Percentiles rank a stretch among this genome's conserved stretches.
These are phyloP conservation scores for Thielaviopsis euricoi DNA, from an alignment of 2,329 filamentous ascomycete genomes.

Conservation along the genomic window DNA sequence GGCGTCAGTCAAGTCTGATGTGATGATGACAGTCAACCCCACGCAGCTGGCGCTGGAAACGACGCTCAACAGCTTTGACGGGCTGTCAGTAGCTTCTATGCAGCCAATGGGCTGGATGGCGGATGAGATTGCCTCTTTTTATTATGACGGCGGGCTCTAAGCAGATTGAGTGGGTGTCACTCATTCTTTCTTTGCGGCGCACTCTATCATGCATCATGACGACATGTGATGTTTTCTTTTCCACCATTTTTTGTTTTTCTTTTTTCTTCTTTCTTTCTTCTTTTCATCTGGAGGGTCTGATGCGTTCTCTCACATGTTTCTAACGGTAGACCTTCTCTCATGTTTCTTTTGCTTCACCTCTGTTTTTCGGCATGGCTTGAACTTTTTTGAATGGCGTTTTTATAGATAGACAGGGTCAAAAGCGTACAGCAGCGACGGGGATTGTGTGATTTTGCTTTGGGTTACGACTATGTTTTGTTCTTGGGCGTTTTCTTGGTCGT, in stretches of 20 bases:
- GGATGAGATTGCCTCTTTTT: neutral
- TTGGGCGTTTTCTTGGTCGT: too few species aligned
- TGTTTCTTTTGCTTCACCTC: too few species aligned
- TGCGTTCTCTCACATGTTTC: neutral
- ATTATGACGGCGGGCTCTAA: too few species aligned
- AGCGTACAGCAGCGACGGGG: neutral
- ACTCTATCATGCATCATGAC: neutral
- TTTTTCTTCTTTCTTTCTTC: neutral
- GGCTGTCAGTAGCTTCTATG: too few species aligned
- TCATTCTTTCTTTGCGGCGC: neutral
- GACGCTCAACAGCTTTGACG: neutral
- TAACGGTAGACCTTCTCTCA: neutral
- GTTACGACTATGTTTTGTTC: too few species aligned
- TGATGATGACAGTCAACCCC: conserved; percentile 6
- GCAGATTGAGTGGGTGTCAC: too few species aligned
- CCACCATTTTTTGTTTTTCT: neutral
- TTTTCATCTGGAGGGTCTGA: neutral
- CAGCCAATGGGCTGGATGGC: neutral
- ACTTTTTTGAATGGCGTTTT: too few species aligned
- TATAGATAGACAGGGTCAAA: too few species aligned
- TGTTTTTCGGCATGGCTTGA: too few species aligned
- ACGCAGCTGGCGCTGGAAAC: conserved; percentile 2
- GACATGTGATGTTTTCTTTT: neutral
- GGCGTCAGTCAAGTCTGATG: neutral
- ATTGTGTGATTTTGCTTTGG: neutral